phyloP scores from a whole-genome alignment of 23 red algal species.

The Agarophyton chilense region DNA sequence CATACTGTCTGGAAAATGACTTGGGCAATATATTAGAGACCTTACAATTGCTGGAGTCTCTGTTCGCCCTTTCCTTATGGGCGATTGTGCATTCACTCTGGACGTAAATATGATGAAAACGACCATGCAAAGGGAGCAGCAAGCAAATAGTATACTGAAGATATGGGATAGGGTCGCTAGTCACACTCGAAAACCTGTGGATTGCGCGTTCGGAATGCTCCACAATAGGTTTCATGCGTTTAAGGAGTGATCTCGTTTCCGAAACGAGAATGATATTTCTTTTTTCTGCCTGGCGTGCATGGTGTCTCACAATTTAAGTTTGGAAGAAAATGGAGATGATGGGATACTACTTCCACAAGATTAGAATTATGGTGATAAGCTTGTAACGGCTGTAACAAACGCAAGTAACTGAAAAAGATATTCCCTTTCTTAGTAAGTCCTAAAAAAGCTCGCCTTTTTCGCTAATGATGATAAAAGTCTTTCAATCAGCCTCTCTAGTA shows the following conservation, averaged over 20 bases:
- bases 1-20: background rate
- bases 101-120: conserved; percentile 46
- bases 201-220: conserved; percentile 52
- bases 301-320: conserved; percentile 27
- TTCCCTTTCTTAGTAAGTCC: conserved; percentile 5
- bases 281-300: background rate
- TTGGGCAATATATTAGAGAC: background rate
- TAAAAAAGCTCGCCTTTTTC: background rate
- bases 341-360: background rate
- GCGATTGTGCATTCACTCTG: conserved; percentile 26
- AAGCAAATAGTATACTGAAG: conserved; percentile 10
- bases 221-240: conserved; percentile 12
- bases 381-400: background rate
- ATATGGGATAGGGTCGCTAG: conserved; percentile 8
- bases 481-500: background rate
- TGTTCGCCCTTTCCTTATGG: conserved; percentile 15
- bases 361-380: background rate
- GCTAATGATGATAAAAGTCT: background rate
- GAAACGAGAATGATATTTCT: conserved; percentile 23
- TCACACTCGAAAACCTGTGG: conserved; percentile 22
- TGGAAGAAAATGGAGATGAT: background rate
- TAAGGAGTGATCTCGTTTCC: background rate
- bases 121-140: background rate
- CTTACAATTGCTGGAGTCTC: background rate
- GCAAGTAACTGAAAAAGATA: background rate